Percentiles rank a stretch among this genome's conserved stretches.
These are phyloP conservation scores for Capsicum rhomboideum DNA, from an alignment of 257 asterid species.

Conservation along the genomic window DNA sequence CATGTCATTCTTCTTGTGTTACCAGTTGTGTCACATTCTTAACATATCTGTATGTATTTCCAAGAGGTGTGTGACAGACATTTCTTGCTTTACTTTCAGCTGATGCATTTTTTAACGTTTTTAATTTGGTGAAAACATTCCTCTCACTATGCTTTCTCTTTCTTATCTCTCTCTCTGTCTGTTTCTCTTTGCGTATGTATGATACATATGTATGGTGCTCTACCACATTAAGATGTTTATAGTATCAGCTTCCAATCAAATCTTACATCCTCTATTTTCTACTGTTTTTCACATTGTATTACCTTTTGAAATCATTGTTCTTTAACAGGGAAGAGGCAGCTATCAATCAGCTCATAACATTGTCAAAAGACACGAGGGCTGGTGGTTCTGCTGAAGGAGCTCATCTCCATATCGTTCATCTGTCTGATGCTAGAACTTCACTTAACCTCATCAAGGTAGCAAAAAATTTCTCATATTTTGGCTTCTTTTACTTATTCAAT, in stretches of 20 bases:
- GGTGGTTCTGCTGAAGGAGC: conserved; percentile 95
- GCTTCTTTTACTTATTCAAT: not conserved
- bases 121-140: not conserved
- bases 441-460: conserved; percentile 73
- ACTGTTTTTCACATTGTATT: not conserved
- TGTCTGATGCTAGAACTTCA: conserved; percentile 80
- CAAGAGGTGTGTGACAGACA: not conserved
- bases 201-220: not conserved
- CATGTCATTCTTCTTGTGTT: not conserved
- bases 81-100: not conserved
- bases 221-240: not conserved
- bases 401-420: conserved; percentile 91
- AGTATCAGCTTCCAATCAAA: not conserved
- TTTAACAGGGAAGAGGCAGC: conserved; percentile 83
- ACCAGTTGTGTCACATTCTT: not conserved
- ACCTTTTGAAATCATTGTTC: conserved; percentile 2
- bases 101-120: not conserved
- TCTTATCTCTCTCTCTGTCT: not conserved
- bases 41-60: not conserved
- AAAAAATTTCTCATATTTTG: not conserved
- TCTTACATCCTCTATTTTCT: not conserved
- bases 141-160: not conserved
- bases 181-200: not conserved
- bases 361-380: conserved; percentile 48
- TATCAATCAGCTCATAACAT: conserved; percentile 57